A percentile compares a stretch with the other conserved stretches of the same genome.
phyloP scores from a whole-genome alignment of 2,329 filamentous ascomycete species.

The Epichloe bromicola region DNA sequence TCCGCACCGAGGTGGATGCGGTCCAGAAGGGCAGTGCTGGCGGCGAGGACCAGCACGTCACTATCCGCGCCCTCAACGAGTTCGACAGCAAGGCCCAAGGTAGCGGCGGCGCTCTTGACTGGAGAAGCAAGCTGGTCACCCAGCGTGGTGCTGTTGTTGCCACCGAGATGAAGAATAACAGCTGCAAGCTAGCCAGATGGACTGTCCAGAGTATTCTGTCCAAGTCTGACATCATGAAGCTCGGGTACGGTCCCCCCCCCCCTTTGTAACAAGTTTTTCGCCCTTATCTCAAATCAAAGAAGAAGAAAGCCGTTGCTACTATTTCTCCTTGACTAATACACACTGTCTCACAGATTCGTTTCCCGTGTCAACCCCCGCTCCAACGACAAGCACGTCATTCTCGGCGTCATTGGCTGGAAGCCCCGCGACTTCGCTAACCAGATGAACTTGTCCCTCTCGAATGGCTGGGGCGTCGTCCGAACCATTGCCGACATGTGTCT shows the following conservation, averaged over 20 bases:
- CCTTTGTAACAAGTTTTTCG: not conserved
- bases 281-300: not conserved
- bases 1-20: constrained; percentile 90
- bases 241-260: constrained; percentile 51
- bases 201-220: constrained; percentile 93
- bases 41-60: constrained; percentile 82
- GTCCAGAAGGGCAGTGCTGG: constrained; percentile 89
- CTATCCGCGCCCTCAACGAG: constrained; percentile 95
- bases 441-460: constrained; percentile 95
- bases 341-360: constrained; percentile 56
- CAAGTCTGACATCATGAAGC: constrained; percentile 97
- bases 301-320: no score
- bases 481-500: constrained; percentile 94
- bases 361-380: constrained; percentile 86
- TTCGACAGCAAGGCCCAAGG: constrained; percentile 98
- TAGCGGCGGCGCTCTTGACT: constrained; percentile 88
- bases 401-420: constrained; percentile 96
- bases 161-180: constrained; percentile 99
- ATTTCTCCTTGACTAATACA: constrained; percentile 13
- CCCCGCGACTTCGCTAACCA: constrained; percentile 91
- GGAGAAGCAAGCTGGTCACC: constrained; percentile 85
- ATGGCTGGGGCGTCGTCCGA: constrained; percentile 97
- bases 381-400: constrained; percentile 86
- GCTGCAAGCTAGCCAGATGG: constrained; percentile 95
- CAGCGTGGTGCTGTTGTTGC: constrained; percentile 95